phyloP scores from a whole-genome alignment of 2,329 filamentous ascomycete genomes.

The Orbilia oligospora region DNA sequence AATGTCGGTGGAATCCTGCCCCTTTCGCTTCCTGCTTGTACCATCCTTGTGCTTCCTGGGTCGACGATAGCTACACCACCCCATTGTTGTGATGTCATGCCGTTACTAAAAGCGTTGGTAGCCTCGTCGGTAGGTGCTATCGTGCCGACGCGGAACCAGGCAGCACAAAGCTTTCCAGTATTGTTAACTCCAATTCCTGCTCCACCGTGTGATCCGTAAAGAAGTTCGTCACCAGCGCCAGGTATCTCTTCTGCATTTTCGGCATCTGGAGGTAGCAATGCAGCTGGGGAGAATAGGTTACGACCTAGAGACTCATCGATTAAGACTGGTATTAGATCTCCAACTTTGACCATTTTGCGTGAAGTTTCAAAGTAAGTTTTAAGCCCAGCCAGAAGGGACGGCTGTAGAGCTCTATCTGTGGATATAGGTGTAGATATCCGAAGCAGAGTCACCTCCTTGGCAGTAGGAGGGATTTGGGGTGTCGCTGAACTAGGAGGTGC shows the following conservation, averaged over 20 bases:
- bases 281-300: conserved; percentile 80
- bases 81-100: conserved; percentile 79
- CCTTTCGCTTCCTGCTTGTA: conserved; percentile 89
- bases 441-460: conserved; percentile 85
- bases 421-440: conserved; percentile 91
- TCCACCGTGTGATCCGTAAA: conserved; percentile 66
- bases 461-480: conserved; percentile 73
- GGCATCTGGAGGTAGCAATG: conserved; percentile 61
- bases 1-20: conserved; percentile 82
- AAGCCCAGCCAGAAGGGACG: conserved; percentile 85
- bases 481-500: conserved; percentile 71
- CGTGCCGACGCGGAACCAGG: conserved; percentile 92
- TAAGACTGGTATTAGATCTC: conserved; percentile 89
- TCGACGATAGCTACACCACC: conserved; percentile 89
- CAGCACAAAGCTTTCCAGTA: conserved; percentile 72
- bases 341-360: conserved; percentile 84
- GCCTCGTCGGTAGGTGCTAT: conserved; percentile 70
- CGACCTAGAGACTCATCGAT: conserved; percentile 88
- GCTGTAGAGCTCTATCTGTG: conserved; percentile 86
- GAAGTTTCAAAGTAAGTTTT: conserved; percentile 90
- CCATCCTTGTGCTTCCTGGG: conserved; percentile 86
- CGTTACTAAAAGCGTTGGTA: conserved; percentile 71
- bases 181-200: conserved; percentile 70
- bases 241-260: conserved; percentile 68
- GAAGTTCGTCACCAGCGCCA: conserved; percentile 78